A percentile compares a stretch with the other conserved stretches of the same genome.
These are phyloP conservation scores for Saccharomycopsis fermentans DNA, from an alignment of 805 yeast genomes.

Conservation along the genomic window DNA sequence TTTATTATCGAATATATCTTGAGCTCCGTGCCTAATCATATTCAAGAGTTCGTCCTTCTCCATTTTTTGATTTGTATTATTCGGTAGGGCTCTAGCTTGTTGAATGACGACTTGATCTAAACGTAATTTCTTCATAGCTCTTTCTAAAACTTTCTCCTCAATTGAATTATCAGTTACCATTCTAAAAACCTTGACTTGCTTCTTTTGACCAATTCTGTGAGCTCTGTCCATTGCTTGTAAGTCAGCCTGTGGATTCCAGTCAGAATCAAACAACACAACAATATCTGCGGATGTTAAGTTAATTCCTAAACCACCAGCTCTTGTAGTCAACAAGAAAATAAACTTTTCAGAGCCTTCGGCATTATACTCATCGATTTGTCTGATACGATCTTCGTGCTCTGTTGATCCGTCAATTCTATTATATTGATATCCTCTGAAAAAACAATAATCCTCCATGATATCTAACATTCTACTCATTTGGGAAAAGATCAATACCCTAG, in stretches of 20 bases:
- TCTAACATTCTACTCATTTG: slow-evolving; percentile 81
- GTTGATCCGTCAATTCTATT: slow-evolving; percentile 82
- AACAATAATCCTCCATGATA: slow-evolving; percentile 70
- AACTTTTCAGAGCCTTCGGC: slow-evolving; percentile 65
- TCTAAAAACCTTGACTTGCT: slow-evolving; percentile 72
- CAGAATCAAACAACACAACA: slow-evolving; percentile 68
- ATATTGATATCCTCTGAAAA: slow-evolving; percentile 56
- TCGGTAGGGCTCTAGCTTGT: slow-evolving; percentile 45
- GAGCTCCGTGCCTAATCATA: slow-evolving; percentile 81
- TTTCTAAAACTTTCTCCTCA: slow-evolving; percentile 71
- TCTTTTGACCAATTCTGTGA: slow-evolving; percentile 79
- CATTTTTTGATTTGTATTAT: slow-evolving; percentile 30
- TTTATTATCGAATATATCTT: slow-evolving; percentile 38
- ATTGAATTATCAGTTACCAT: slow-evolving; percentile 74
- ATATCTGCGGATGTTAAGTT: slow-evolving; percentile 73
- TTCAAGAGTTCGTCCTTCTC: slow-evolving; percentile 64
- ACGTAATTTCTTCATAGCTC: slow-evolving; percentile 72
- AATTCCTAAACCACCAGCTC: slow-evolving; percentile 89
- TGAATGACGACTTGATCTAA: slow-evolving; percentile 77
- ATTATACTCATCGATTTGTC: slow-evolving; percentile 70
- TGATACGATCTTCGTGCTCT: slow-evolving; percentile 65
- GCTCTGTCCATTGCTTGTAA: slow-evolving; percentile 87
- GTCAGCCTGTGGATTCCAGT: slow-evolving; percentile 88
- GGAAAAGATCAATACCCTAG: slow-evolving; percentile 68
- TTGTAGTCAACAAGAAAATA: slow-evolving; percentile 65